phyloP scores from a whole-genome alignment of 140 eudicot genomes.

The Oenanthe javanica region DNA sequence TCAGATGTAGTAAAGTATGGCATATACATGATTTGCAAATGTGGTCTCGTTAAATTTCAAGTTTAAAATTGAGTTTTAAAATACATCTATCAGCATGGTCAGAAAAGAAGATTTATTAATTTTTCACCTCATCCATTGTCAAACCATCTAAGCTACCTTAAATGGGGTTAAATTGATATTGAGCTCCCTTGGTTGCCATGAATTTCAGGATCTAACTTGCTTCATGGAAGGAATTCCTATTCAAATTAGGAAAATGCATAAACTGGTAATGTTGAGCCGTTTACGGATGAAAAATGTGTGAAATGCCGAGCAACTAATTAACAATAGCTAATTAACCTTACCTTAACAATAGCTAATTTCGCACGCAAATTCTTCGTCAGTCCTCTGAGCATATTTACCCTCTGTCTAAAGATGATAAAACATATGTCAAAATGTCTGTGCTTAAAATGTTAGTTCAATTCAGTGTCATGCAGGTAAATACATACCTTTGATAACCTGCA shows the following conservation, averaged over 20 bases:
- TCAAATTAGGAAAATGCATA: not conserved
- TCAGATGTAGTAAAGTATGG: not conserved
- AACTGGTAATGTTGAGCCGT: not conserved
- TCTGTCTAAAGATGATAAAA: not conserved
- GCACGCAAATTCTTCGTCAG: conserved; percentile 76
- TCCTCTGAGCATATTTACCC: conserved; percentile 52
- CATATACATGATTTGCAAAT: not conserved
- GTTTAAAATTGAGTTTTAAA: not conserved
- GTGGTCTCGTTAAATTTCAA: not conserved
- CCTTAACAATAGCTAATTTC: conserved; percentile 46
- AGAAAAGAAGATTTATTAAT: not conserved
- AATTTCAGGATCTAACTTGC: conserved; percentile 34
- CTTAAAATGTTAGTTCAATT: not conserved
- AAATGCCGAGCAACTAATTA: not conserved
- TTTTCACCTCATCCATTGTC: conserved; percentile 29
- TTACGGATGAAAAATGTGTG: not conserved
- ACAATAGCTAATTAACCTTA: not conserved
- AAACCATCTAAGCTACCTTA: conserved; percentile 38
- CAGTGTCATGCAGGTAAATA: not conserved
- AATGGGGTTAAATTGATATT: conserved; percentile 32
- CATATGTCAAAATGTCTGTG: not conserved
- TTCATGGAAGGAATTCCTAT: conserved; percentile 49
- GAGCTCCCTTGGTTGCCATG: conserved; percentile 51
- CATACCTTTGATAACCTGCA: conserved; percentile 48
- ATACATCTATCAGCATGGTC: not conserved